Evolutionary conservation across 2,329 filamentous ascomycete species (phyloP), one percentile per base, ranked within the genome.

Genomic region (Spiromastix sp.): DNA sequence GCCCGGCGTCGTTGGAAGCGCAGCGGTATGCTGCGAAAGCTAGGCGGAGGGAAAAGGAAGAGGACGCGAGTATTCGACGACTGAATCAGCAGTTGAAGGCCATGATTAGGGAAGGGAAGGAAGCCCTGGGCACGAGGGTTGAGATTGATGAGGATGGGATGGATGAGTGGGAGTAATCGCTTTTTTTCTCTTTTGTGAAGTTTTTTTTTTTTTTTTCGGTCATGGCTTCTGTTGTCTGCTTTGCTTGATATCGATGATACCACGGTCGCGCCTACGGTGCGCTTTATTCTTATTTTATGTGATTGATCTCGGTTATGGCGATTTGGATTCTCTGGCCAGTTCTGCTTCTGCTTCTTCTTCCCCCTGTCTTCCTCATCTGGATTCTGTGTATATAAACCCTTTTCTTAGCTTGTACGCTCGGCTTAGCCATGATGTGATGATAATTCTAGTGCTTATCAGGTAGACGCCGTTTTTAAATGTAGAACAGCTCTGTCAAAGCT

Each of bases 101-200:
- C 21, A 85, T 98, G 81, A 93, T 98, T 36, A 71, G 79, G 2
- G 81, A 96, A 58, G 91, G 87, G 1, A 81, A 81, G 48, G 81
- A 91, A 56, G 91, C 91, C 2, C 61, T 98, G 12, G 87, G 80
- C 2, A 82, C 81, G 13, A 81, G 67, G 26, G 66, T 84, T 32
- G 77, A 83, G 51, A 69, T 85, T 28, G 70, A 74, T 25, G 61
- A 62, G 17, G 55, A 61, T 24, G 62, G 54, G 27, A 54, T 50
- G 42, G 57, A 54, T 15, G 51, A 61, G 34, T 56, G 46, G 34
- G 48, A 52, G 30, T 53, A 32, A 48, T 15, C 7, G n/a, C 17
- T n/a, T 26, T 10, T n/a, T 12, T 26, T 11, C 5, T 12, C 19
- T 25, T 21, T 24, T 22, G 16, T 10, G 5, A 16, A 5, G 15